phyloP scores from a whole-genome alignment of 345 rosid genomes.

The Moringa oleifera region DNA sequence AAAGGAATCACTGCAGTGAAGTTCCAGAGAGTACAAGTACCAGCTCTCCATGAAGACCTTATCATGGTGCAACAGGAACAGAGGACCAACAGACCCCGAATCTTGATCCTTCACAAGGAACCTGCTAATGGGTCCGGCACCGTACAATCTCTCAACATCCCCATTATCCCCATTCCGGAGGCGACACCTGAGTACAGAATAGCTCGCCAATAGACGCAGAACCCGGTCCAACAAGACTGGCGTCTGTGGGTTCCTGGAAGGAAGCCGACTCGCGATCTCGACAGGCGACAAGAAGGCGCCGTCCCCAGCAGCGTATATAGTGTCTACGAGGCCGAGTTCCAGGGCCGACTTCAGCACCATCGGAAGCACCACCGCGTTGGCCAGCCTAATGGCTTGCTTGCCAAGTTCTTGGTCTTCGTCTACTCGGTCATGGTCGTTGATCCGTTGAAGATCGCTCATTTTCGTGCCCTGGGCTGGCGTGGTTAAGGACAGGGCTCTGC shows the following conservation, averaged over 20 bases:
- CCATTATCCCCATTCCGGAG: conserved; percentile 6
- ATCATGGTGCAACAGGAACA: conserved; percentile 32
- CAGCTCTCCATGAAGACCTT: conserved; percentile 38
- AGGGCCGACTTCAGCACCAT: conserved; percentile 44
- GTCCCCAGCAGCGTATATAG: conserved; percentile 21
- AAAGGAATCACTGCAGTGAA: neutral
- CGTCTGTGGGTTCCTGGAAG: conserved; percentile 36
- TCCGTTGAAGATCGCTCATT: too few relatives aligned
- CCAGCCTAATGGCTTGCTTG: conserved; percentile 31
- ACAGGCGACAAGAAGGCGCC: conserved; percentile 30
- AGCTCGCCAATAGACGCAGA: conserved; percentile 44
- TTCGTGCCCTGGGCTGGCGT: too few relatives aligned
- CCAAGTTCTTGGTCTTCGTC: conserved; percentile 33
- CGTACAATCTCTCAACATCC: conserved; percentile 27
- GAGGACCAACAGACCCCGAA: conserved; percentile 36
- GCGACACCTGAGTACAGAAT: conserved; percentile 30
- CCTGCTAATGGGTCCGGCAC: conserved; percentile 37
- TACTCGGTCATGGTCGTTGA: too few relatives aligned
- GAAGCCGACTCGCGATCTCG: conserved; percentile 34
- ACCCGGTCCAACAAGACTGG: conserved; percentile 38
- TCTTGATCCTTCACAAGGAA: conserved; percentile 31
- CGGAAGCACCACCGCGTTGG: conserved; percentile 26
- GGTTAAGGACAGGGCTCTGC: too few relatives aligned
- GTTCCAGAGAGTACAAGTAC: conserved; percentile 13
- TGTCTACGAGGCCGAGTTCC: conserved; percentile 41